Base-by-base conservation (phyloP, 1,284 basidiomycete genomes). In the Trametes polyzona region DNA sequence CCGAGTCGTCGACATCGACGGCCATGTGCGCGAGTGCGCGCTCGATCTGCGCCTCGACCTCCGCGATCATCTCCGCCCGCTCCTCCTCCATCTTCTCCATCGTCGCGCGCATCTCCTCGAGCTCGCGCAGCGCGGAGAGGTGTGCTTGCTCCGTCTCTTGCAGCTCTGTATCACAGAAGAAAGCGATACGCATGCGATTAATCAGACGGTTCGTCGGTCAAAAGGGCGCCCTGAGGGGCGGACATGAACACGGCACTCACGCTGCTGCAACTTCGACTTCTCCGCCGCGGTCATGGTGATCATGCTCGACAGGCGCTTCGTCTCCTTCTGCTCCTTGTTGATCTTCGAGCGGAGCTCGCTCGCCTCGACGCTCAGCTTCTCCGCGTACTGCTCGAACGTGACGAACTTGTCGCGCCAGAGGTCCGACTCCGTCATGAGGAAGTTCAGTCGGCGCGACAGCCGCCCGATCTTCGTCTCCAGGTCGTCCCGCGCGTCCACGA, bases 391-490 rank as follows among this genome's bases (percentile, higher is more conserved):
- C 72, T 95, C 92, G 65, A 95, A 95, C 24, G 91, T 91, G 39
- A 94, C 90, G 66, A 95, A 95, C 72, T 95, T 95, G 75, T 93
- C 91, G 60, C 92, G 79, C 92, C 92, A 95, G 40, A 95, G 77
- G 69, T 95, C 92, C 14, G 86, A 87, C 73, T 95, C 92, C 5
- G 90, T 93, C 90, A 95, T 93, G 65, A 95, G 78, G 78, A 95
- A 95, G 75, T 95, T 94, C 63, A 95, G 82, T 37, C 92, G 81
- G 58, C 90, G 83, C 41, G 88, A 90, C 35, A 93, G 79, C 42
- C 90, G 84, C 33, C 91, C 91, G 63, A 93, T 93, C 79, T 93
- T 95, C 51, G 91, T 91, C 77, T 95, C 93, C 24, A 95, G 82
- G 67, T 95, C 92, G 70, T 95, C 93, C 43, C 93, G 85, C 16